These are phyloP conservation scores for Backusella westeae DNA, from an alignment of 192 early-diverging fungal genomes.

Conservation along the genomic window DNA sequence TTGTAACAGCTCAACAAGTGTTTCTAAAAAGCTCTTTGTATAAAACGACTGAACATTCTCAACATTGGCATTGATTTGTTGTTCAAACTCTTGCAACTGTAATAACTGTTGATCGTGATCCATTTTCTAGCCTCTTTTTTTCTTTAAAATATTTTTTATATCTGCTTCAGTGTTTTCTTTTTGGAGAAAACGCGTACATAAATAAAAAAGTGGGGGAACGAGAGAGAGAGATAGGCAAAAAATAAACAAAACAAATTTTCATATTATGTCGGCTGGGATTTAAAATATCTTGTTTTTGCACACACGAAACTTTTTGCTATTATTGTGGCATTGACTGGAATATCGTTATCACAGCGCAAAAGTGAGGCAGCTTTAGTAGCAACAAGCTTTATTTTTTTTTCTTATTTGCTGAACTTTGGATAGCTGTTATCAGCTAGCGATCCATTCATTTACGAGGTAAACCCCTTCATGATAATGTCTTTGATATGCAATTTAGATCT, in stretches of 20 bases:
- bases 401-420: too few species aligned
- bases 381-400: too few species aligned
- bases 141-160: neutral
- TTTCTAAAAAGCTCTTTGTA: slow-evolving; percentile 33
- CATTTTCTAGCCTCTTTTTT: neutral
- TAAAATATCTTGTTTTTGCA: neutral
- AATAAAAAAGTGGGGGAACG: neutral
- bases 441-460: too few species aligned
- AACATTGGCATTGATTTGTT: slow-evolving; percentile 19
- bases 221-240: neutral
- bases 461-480: too few species aligned
- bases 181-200: neutral
- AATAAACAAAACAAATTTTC: neutral
- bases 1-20: slow-evolving; percentile 13
- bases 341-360: too few species aligned
- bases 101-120: slow-evolving; percentile 22
- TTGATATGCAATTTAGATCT: too few species aligned
- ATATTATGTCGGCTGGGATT: neutral
- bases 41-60: slow-evolving; percentile 23
- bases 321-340: too few species aligned
- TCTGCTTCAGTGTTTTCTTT: neutral
- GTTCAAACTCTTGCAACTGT: slow-evolving; percentile 26
- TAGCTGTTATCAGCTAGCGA: too few species aligned
- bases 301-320: too few species aligned
- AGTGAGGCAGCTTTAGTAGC: too few species aligned